Evolutionary conservation across 2,329 filamentous ascomycete species (phyloP), one percentile per base, ranked within the genome.

Genomic region (Colletotrichum sp.): DNA sequence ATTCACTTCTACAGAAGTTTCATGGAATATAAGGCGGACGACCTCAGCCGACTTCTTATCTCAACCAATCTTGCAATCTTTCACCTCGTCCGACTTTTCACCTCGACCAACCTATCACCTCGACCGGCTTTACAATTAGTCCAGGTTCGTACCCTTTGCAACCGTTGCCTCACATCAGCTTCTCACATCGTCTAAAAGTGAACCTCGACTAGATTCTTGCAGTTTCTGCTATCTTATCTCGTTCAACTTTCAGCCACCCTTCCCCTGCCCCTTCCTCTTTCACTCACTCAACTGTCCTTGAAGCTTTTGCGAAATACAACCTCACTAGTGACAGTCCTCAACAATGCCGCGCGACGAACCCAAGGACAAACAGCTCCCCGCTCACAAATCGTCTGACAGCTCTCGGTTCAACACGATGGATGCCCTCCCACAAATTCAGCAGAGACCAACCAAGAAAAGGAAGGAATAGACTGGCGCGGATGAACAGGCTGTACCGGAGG

Each of bases 1-100:
- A 5, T 21, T 9, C 43, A 47, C 43, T n/a, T n/a, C 43, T 21
- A 21, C 2, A 21, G 2, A 47, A 47, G n/a, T n/a, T n/a, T 0
- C 0, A 0, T 1, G 18, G 38, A 21, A 3, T 3, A 47, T 47
- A 6, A 43, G n/a, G 9, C 2, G 9, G 3, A 43, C 0, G 18
- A 1, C 18, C 9, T n/a, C 18, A 43, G n/a, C 11, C 6, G n/a
- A 21, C 11, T 47, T 47, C n/a, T 47, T 3, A 47, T 2, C 38
- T 47, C 3, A 0, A 47, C 5, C 18, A 47, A 47, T 1, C 18
- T 12, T 43, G 4, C 4, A 34, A 13, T 12, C 33, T 34, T 34
- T 13, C 9, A 43, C 36, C 16, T 43, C 16, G 16, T 12, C 9
- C 3, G n/a, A n/a, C n/a, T n/a, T 34, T 34, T 13, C 9, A 43